Evolutionary conservation across 2,329 filamentous ascomycete genomes (phyloP).

Genomic region (Colletotrichum sp.): DNA sequence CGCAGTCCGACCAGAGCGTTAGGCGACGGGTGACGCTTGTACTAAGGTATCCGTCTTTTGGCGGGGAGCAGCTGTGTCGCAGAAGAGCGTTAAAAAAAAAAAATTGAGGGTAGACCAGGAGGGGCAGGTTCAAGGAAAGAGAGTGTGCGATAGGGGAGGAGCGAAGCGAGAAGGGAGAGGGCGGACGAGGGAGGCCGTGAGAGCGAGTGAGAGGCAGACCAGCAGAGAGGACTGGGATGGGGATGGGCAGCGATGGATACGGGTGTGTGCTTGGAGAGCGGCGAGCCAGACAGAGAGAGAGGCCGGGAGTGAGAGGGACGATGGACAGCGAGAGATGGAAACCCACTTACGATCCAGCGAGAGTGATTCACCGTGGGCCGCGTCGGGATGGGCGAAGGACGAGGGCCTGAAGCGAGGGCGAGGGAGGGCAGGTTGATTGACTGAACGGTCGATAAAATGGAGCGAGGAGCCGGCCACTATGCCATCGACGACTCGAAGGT

Average conservation of each 20-base stretch:
- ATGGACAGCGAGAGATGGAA: neutral
- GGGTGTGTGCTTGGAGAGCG: neutral
- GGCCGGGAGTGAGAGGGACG: neutral
- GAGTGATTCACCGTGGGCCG: slow-evolving; percentile 15
- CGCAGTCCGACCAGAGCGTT: slow-evolving; percentile 4
- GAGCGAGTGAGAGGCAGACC: neutral
- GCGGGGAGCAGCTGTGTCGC: slow-evolving; percentile 7
- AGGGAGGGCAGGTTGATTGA: slow-evolving; percentile 2
- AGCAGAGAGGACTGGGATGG: neutral
- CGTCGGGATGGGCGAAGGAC: slow-evolving; percentile 19
- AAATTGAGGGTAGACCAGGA: slow-evolving; percentile 7
- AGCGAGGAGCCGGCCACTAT: slow-evolving; percentile 20
- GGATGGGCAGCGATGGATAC: neutral
- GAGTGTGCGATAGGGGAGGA: neutral
- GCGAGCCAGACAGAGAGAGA: neutral
- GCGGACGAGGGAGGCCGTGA: neutral
- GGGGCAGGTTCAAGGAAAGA: slow-evolving; percentile 13
- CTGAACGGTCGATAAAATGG: slow-evolving; percentile 18
- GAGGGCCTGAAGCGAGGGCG: neutral
- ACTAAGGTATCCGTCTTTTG: neutral
- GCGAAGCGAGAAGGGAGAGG: neutral
- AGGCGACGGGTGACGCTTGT: neutral
- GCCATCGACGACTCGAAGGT: slow-evolving; percentile 16
- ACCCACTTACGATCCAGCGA: slow-evolving; percentile 18
- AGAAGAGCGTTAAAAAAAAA: slow-evolving; percentile 2